Conservation (phyloP, 2,329 filamentous ascomycete species). For the Thielaviopsis populi region DNA sequence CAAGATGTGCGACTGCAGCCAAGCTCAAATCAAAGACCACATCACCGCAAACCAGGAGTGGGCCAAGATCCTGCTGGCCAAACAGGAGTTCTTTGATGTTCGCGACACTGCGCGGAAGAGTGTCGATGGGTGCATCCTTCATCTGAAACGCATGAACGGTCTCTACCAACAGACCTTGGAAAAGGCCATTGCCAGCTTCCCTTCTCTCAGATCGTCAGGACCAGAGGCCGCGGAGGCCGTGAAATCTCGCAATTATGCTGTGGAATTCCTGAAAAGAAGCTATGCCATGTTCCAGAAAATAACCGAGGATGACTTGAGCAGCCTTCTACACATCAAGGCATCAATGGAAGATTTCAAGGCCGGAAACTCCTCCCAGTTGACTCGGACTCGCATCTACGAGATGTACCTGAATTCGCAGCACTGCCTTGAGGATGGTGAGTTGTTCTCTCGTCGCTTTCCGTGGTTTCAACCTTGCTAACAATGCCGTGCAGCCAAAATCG, state of each 20-base stretch:
- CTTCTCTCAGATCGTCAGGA: neutral
- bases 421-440: neutral
- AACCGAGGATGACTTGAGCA: neutral
- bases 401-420: neutral
- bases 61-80: neutral
- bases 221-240: neutral
- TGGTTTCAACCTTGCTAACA: neutral
- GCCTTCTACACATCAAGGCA: neutral
- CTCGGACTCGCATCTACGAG: neutral
- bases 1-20: neutral
- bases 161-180: neutral
- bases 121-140: neutral
- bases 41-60: neutral
- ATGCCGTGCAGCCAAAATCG: neutral
- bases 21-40: neutral
- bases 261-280: neutral
- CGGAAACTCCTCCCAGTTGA: neutral
- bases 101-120: neutral
- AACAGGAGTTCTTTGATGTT: neutral
- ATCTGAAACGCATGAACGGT: neutral
- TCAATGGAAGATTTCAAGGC: neutral
- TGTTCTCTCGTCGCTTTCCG: neutral
- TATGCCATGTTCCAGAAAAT: neutral
- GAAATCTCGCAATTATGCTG: neutral
- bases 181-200: neutral